Percentiles rank a stretch among this genome's conserved stretches.
These are phyloP conservation scores for Chrysoporthe puriensis DNA, from an alignment of 2,329 filamentous ascomycete genomes.

Conservation along the genomic window DNA sequence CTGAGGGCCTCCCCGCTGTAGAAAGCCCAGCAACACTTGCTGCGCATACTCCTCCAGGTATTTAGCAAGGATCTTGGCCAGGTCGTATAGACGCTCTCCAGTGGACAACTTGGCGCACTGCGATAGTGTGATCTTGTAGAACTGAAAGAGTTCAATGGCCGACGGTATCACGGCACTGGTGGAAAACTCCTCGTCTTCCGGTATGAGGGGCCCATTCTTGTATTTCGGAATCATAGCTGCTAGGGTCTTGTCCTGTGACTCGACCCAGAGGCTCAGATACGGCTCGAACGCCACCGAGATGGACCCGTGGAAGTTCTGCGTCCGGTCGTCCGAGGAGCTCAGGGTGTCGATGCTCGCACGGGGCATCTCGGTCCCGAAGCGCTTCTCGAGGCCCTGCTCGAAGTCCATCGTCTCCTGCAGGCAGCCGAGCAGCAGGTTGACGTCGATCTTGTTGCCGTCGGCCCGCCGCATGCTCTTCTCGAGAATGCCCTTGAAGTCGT, in stretches of 20 bases:
- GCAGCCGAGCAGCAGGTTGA: slow-evolving; percentile 85
- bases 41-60: slow-evolving; percentile 96
- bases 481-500: slow-evolving; percentile 93
- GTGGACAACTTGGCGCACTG: slow-evolving; percentile 97
- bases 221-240: slow-evolving; percentile 86
- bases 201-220: slow-evolving; percentile 77
- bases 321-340: slow-evolving; percentile 74
- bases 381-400: slow-evolving; percentile 85
- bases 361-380: slow-evolving; percentile 71
- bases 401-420: slow-evolving; percentile 96
- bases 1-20: slow-evolving; percentile 59
- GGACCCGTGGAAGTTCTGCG: slow-evolving; percentile 80
- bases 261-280: slow-evolving; percentile 95
- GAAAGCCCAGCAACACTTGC: slow-evolving; percentile 78
- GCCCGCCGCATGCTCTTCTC: slow-evolving; percentile 81
- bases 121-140: slow-evolving; percentile 89
- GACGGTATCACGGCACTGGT: slow-evolving; percentile 87
- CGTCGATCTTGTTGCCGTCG: slow-evolving; percentile 81
- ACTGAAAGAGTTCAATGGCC: slow-evolving; percentile 95
- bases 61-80: slow-evolving; percentile 84
- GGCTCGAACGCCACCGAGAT: slow-evolving; percentile 98
- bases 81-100: slow-evolving; percentile 80
- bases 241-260: slow-evolving; percentile 90
- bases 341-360: slow-evolving; percentile 89
- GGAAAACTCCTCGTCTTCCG: slow-evolving; percentile 89